Evolutionary conservation across 208 protist species (phyloP).

Genomic region (Leptomonas pyrrhocoris): DNA sequence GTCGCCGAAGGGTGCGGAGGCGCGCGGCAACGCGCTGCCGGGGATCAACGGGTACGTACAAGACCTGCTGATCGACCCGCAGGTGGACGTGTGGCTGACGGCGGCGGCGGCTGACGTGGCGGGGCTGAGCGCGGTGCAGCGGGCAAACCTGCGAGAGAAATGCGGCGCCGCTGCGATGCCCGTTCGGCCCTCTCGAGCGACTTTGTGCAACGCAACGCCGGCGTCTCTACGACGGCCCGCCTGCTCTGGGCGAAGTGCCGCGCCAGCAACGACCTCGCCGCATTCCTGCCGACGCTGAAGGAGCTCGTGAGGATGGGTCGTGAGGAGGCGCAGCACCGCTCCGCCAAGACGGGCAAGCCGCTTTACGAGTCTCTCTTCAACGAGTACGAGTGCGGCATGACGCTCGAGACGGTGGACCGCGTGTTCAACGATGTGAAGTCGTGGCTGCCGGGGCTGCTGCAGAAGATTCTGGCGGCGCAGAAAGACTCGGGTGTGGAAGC

Average conservation of each 20-base stretch:
- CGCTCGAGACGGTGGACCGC: slow-evolving; percentile 42
- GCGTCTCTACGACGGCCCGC: slow-evolving; percentile 36
- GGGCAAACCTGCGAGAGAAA: slow-evolving; percentile 68
- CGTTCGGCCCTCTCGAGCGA: slow-evolving; percentile 36
- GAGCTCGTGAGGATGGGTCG: slow-evolving; percentile 47
- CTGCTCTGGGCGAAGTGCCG: slow-evolving; percentile 46
- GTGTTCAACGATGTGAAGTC: slow-evolving; percentile 64
- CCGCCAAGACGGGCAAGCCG: not conserved
- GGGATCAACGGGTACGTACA: slow-evolving; percentile 41
- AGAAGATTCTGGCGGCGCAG: slow-evolving; percentile 44
- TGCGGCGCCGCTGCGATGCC: slow-evolving; percentile 28
- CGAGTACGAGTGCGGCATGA: slow-evolving; percentile 72
- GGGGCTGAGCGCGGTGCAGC: slow-evolving; percentile 40
- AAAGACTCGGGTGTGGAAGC: slow-evolving; percentile 23
- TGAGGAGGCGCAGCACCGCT: slow-evolving; percentile 47
- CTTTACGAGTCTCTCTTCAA: slow-evolving; percentile 71
- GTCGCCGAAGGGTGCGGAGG: slow-evolving; percentile 64
- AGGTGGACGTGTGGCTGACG: slow-evolving; percentile 32
- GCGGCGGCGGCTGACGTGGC: slow-evolving; percentile 28
- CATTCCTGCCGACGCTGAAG: slow-evolving; percentile 58
- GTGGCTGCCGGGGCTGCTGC: slow-evolving; percentile 65
- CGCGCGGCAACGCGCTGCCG: slow-evolving; percentile 57
- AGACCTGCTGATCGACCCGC: slow-evolving; percentile 42
- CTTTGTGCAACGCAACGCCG: slow-evolving; percentile 47
- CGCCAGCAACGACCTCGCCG: slow-evolving; percentile 50